Base-by-base conservation (phyloP, 345 rosid species). In the Physaria fendleri region DNA sequence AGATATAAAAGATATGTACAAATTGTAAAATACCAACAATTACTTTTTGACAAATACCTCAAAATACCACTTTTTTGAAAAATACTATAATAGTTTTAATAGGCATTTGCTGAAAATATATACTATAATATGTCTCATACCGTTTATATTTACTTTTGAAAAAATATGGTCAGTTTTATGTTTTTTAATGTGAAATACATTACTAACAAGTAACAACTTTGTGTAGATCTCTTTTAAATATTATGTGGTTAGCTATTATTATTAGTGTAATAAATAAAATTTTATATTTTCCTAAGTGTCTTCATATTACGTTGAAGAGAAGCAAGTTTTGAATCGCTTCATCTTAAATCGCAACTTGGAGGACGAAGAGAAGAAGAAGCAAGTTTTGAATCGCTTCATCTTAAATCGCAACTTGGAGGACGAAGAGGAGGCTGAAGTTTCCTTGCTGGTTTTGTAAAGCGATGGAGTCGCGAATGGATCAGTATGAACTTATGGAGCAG, bases 401-500 rank as follows among this genome's bases (percentile, higher is more conserved):
- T 16, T 17, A 46, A 43, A 28, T 50, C 45, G 57, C 39, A 16
- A 56, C 51, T 52, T 32, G 51, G 13, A 11, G 22, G 25, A 40
- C 15, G 21, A 62, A 51, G 44, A 40, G 29, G 21, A 62, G 55
- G 44, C 2, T 54, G 11, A 61, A 64, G 44, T 23, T 18, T 25
- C 30, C 51, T 43, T 41, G 46, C 47, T 23, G 40, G 30, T 14
- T 50, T 14, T 8, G 47, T 33, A 34, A 41, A 66, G 71, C 37
- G 50, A 82, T 89, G 91, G 95, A 89, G 81, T 93, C 99, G 24
- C 79, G 95, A 29, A 93, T 93, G 99, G 99, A 93, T 83, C 95
- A 82, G 60, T 93, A 93, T 40, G 99, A 93, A 85, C 81, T 93
- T 77, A 93, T 93, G 97, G 99, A 89, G 67, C 99, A 89, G 88